These are phyloP conservation scores for Corylus americana DNA, from an alignment of 306 rosid species.

Conservation along the genomic window DNA sequence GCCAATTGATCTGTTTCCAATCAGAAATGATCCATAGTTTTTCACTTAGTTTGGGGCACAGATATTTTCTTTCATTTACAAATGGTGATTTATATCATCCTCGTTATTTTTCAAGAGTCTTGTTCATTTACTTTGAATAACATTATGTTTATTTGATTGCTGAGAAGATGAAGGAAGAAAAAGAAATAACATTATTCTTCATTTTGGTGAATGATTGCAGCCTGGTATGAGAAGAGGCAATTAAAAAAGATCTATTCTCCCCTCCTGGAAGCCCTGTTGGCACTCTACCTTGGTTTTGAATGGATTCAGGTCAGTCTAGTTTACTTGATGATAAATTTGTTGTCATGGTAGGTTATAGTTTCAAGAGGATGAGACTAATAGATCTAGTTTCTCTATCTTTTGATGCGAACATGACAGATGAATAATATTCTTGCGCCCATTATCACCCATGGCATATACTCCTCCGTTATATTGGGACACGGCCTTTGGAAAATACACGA, in stretches of 20 bases:
- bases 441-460: slow-evolving; percentile 91
- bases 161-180: neutral
- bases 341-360: neutral
- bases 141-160: neutral
- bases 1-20: too few relatives aligned
- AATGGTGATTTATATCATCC: too few relatives aligned
- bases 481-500: slow-evolving; percentile 96
- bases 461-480: slow-evolving; percentile 87
- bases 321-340: slow-evolving; percentile 2
- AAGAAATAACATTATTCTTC: neutral
- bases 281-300: slow-evolving; percentile 94
- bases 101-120: too few relatives aligned
- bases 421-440: slow-evolving; percentile 90
- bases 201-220: slow-evolving; percentile 50
- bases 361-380: slow-evolving; percentile 26
- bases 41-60: too few relatives aligned
- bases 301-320: slow-evolving; percentile 76
- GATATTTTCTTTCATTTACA: too few relatives aligned
- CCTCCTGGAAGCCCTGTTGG: slow-evolving; percentile 87
- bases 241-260: slow-evolving; percentile 95
- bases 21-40: too few relatives aligned
- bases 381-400: slow-evolving; percentile 11
- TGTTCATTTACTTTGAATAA: too few relatives aligned
- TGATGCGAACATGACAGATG: slow-evolving; percentile 53
- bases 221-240: slow-evolving; percentile 91